phyloP scores from a whole-genome alignment of 805 yeast species.

The Kodamaea lidongshanica region DNA sequence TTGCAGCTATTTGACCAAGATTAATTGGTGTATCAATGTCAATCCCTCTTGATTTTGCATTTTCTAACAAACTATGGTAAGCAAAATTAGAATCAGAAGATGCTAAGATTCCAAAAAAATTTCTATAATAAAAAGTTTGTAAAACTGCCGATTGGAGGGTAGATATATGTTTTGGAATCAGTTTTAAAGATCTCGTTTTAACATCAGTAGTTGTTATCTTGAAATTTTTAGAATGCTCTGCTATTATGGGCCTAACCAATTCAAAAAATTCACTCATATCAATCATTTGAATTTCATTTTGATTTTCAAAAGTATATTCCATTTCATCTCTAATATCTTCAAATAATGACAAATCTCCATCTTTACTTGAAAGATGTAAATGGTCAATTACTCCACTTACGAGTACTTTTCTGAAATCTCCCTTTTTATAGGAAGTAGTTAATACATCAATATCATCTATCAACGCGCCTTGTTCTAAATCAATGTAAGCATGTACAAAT shows the following conservation, averaged over 20 bases:
- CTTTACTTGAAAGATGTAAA: constrained; percentile 18
- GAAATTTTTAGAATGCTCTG: constrained; percentile 10
- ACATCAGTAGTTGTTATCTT: constrained; percentile 39
- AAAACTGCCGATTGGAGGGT: constrained; percentile 44
- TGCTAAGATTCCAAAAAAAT: constrained; percentile 37
- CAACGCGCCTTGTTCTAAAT: constrained; percentile 20
- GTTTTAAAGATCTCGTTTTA: constrained; percentile 48
- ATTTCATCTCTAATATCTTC: constrained; percentile 18
- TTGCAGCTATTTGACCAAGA: constrained; percentile 31
- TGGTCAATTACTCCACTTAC: constrained; percentile 65
- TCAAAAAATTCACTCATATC: constrained; percentile 23
- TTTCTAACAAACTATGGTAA: constrained; percentile 40
- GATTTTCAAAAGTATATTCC: constrained; percentile 9
- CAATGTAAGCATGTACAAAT: constrained; percentile 46
- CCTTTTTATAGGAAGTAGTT: neutral
- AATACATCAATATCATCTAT: constrained; percentile 5
- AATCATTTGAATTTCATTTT: constrained; percentile 16
- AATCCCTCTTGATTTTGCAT: constrained; percentile 41
- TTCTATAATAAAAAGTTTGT: constrained; percentile 59
- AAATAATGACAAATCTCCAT: constrained; percentile 17
- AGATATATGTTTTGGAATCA: constrained; percentile 44
- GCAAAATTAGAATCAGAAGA: constrained; percentile 19
- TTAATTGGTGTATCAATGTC: constrained; percentile 46
- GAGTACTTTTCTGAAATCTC: constrained; percentile 22
- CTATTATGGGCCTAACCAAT: constrained; percentile 11